A percentile compares a stretch with the other conserved stretches of the same genome.
Evolutionary conservation across 352 stramenopile species (phyloP).

Genomic region (Phytophthora pisi): DNA sequence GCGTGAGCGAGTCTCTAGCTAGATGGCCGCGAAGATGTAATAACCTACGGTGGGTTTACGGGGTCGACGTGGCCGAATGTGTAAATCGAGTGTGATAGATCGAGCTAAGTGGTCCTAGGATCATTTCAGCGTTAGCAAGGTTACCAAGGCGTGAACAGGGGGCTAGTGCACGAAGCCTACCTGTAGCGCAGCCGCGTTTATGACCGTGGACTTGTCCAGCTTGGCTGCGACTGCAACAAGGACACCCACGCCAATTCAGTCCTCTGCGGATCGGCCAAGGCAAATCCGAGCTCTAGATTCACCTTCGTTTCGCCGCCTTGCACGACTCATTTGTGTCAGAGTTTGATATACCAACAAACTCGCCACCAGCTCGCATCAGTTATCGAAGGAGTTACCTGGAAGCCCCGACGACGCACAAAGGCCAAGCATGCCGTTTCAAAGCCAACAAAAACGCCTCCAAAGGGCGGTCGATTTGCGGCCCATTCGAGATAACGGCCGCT

Average conservation of each 20-base stretch:
- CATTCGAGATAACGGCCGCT: conserved; percentile 25
- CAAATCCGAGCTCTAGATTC: background rate
- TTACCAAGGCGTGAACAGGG: background rate
- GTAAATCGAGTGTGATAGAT: conserved; percentile 56
- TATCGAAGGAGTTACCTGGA: conserved; percentile 12
- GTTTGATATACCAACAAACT: background rate
- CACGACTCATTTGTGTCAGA: conserved; percentile 11
- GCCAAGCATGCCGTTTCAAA: conserved; percentile 22
- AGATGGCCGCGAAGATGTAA: background rate
- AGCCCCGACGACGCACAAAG: background rate
- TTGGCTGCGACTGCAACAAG: conserved; percentile 29
- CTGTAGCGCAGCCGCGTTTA: conserved; percentile 79
- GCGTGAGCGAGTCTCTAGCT: background rate
- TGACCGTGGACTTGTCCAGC: conserved; percentile 54
- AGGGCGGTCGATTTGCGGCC: conserved; percentile 14
- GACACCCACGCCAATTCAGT: conserved; percentile 1
- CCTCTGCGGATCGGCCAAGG: background rate
- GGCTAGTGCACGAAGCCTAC: conserved; percentile 19
- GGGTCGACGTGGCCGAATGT: conserved; percentile 21
- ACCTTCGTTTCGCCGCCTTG: conserved; percentile 29
- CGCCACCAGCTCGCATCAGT: background rate
- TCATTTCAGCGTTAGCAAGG: background rate
- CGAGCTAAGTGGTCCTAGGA: conserved; percentile 55
- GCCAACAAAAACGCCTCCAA: conserved; percentile 7
- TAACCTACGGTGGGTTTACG: conserved; percentile 13